Evolutionary conservation across 2,329 filamentous ascomycete species (phyloP), one percentile per base, ranked within the genome.

Genomic region (Phialophora macrospora): DNA sequence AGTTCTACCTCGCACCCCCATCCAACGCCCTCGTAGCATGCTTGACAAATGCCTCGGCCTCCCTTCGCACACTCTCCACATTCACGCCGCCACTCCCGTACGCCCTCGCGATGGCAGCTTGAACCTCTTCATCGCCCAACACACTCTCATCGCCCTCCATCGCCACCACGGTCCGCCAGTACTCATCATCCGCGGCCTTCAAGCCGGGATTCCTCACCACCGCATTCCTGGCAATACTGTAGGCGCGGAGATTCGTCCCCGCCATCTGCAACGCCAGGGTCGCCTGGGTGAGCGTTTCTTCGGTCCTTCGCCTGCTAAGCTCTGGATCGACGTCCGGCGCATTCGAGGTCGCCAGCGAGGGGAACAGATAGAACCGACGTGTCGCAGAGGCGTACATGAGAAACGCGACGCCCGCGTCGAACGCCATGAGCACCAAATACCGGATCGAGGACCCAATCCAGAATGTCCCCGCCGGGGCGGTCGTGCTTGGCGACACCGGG

Each of bases 191-290:
- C 64, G 85, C 84, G 2, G 78, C 82, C 65, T 93, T 86, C 76
- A 97, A 79, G 51, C 84, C 85, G 68, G 86, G 83, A 78, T 97
- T 91, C 62, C 93, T 81, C 63, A 90, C 82, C 17, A 91, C 85
- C 2, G 92, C 91, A 80, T 97, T 97, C 75, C 90, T 87, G 54
- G 96, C 80, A 64, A 96, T 87, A 7, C 87, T 90, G 44, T 91
- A 80, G 0, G 90, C 91, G 71, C 85, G 88, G 66, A 96, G 76
- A 76, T 89, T 92, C 62, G 86, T 84, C 75, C 88, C 85, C 12
- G 86, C 82, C 4, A 79, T 78, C 51, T 87, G 84, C 56, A 96
- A 77, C 2, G 81, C 77, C 56, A 84, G 81, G 57, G 86, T 83
- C 1, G 82, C 80, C 1, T 77, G 73, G 12, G 73, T 72, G 7